Percentiles rank a stretch among this genome's conserved stretches.
Conservation (phyloP, 2,329 filamentous ascomycete genomes). For the Phialophora chinensis region DNA sequence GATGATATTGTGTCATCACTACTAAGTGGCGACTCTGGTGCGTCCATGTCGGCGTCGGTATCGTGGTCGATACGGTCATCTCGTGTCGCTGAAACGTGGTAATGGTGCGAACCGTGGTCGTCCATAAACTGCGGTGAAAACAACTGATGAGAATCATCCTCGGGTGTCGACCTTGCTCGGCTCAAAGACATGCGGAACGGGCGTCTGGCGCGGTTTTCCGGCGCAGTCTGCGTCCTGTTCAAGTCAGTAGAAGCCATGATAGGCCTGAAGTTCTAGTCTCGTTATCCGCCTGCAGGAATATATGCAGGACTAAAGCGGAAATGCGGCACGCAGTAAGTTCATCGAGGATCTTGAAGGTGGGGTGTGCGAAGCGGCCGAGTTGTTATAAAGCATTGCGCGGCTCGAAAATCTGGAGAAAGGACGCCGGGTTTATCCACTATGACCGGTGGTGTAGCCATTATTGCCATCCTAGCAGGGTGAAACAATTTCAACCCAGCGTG, state of each 20-base stretch:
- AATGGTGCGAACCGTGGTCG: conserved; percentile 34
- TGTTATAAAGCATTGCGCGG: conserved; percentile 7
- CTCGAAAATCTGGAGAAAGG: conserved; percentile 8
- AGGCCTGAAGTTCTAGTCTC: conserved; percentile 2
- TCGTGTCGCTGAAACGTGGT: conserved; percentile 22
- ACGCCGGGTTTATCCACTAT: conserved; percentile 10
- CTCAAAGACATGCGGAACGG: conserved; percentile 24
- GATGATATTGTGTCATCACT: neutral
- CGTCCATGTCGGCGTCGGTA: conserved; percentile 2
- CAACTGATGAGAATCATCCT: conserved; percentile 31
- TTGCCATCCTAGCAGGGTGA: neutral
- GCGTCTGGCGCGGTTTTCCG: conserved; percentile 23
- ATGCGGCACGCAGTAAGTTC: conserved; percentile 7
- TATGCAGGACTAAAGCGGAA: conserved; percentile 10
- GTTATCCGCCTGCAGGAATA: conserved; percentile 11
- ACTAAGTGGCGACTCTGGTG: neutral
- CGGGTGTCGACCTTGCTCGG: conserved; percentile 32
- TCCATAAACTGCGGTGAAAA: conserved; percentile 36
- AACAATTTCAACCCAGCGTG: neutral
- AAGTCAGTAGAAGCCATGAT: conserved; percentile 20
- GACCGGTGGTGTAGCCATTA: conserved; percentile 6
- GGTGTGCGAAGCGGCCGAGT: conserved; percentile 11
- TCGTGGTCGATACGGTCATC: conserved; percentile 30
- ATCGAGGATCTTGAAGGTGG: conserved; percentile 1
- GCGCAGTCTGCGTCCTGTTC: conserved; percentile 32